Base-by-base conservation (phyloP, 768 basidiomycete genomes). In the Phylloporus sp. region DNA sequence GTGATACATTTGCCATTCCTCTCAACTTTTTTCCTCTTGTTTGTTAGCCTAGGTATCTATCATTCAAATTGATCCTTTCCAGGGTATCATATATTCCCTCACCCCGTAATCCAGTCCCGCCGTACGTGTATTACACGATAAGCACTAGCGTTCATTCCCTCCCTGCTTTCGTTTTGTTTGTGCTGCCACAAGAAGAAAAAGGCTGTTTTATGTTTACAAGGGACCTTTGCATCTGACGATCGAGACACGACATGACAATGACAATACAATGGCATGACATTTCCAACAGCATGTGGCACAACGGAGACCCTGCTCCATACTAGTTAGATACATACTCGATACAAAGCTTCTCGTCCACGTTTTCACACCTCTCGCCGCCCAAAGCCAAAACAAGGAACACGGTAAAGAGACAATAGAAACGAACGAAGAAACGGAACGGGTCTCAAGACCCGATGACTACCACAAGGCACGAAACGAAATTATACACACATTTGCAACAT, bases 11-110 rank as follows among this genome's bases (percentile, higher is more conserved):
- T 20, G 8, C 13, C 15, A 13, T 41, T 29, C 10, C 6, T 20
- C 13, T 29, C 11, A 5, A 10, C 26, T 5, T 2, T 7, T 24
- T 32, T 18, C 4, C 16, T 16, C 11, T 44, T 58, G 49, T 38
- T 34, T 58, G 45, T 46, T 18, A 34, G 15, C 39, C 24, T 43
- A 59, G 18, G n/a, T 59, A 59, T 55, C 45, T 58, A 59, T 45
- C 16, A 29, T 41, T 27, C 34, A 26, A 6, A 28, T 27, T 6
- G 54, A 35, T 45, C 36, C 20, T 15, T 20, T 13, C n/a, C 29
- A 29, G 18, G 20, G 29, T 45, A 45, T 18, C 43, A 22, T 45
- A 45, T 20, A 44, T 29, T 45, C 40, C 24, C 16, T 41, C 24
- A 29, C 20, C 28, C 43, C 28, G 18, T 45, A 45, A 45, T 45